Base-by-base conservation (phyloP, 1,284 basidiomycete species). In the Moesziomyces antarcticus region DNA sequence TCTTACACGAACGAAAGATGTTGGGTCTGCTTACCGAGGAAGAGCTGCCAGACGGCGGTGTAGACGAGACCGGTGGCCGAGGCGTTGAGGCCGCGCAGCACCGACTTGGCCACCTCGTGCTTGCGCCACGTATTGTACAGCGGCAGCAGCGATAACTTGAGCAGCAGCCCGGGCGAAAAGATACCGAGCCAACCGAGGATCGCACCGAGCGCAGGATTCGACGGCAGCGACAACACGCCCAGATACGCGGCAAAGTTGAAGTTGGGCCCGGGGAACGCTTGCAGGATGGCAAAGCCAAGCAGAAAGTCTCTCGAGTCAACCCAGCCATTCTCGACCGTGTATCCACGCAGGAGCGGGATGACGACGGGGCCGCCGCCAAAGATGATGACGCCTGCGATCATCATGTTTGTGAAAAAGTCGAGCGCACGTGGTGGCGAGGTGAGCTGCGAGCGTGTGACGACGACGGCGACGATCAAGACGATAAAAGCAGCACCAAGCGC, bases 341-440 rank as follows among this genome's bases (percentile, higher is more conserved):
- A 90, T 55, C 87, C 86, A 20, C 87, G 85, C 13, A 89, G 83
- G 5, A 89, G 85, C 2, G 88, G 88, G 62, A 89, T 88, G 35
- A 89, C 88, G 8, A 89, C 89, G 0, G 89, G 89, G 16, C 89
- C 89, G 10, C 88, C 89, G 20, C 89, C 89, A 73, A 89, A 88
- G 63, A 89, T 88, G 78, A 89, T 88, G 10, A 88, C 87, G 5
- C 87, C 86, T 1, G 86, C 86, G 22, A 87, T 77, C 51, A 86
- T 70, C 82, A 87, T 84, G 67, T 86, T 87, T n/a, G 80, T 84
- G 75, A 86, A 86, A 68, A 87, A 85, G 56, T 86, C 84, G 7
- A 87, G 75, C 2, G 61, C 58, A 9, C 79, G 69, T 0, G 80
- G 78, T 3, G 84, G 79, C 14, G 77, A 55, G 1, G 62, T 46